Conservation (phyloP, 495 filamentous ascomycete genomes). For the Letharia columbiana region DNA sequence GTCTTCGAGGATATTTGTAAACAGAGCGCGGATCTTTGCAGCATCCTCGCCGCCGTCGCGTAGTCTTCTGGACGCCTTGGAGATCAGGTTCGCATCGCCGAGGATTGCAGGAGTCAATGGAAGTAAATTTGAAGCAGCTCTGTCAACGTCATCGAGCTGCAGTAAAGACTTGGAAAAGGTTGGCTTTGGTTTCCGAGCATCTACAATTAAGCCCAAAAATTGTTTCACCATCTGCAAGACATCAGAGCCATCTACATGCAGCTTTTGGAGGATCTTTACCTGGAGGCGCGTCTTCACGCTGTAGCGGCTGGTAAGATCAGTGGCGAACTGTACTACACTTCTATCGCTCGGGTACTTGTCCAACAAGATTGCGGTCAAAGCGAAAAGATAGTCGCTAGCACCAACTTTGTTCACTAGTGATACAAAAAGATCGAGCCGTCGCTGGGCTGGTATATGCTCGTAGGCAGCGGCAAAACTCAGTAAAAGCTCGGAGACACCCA, state of each 20-base stretch:
- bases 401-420: slow-evolving; percentile 74
- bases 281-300: slow-evolving; percentile 55
- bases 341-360: slow-evolving; percentile 54
- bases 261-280: slow-evolving; percentile 18
- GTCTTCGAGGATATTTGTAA: slow-evolving; percentile 62
- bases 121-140: slow-evolving; percentile 55
- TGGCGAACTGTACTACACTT: slow-evolving; percentile 37
- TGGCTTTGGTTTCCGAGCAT: slow-evolving; percentile 63
- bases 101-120: slow-evolving; percentile 48
- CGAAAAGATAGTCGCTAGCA: slow-evolving; percentile 69
- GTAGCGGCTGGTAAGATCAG: slow-evolving; percentile 42
- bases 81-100: slow-evolving; percentile 39
- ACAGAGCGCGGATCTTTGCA: slow-evolving; percentile 53
- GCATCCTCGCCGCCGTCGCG: slow-evolving; percentile 39
- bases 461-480: slow-evolving; percentile 90
- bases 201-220: slow-evolving; percentile 60
- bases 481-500: slow-evolving; percentile 74
- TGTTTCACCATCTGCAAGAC: slow-evolving; percentile 37
- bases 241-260: slow-evolving; percentile 1
- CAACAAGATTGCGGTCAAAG: slow-evolving; percentile 59
- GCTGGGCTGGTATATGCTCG: slow-evolving; percentile 83
- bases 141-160: slow-evolving; percentile 48
- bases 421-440: slow-evolving; percentile 69
- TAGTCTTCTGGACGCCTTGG: slow-evolving; percentile 31
- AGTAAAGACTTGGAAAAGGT: slow-evolving; percentile 61